Conservation (phyloP, 2,329 filamentous ascomycete species). For the Colletotrichum eremochloae region DNA sequence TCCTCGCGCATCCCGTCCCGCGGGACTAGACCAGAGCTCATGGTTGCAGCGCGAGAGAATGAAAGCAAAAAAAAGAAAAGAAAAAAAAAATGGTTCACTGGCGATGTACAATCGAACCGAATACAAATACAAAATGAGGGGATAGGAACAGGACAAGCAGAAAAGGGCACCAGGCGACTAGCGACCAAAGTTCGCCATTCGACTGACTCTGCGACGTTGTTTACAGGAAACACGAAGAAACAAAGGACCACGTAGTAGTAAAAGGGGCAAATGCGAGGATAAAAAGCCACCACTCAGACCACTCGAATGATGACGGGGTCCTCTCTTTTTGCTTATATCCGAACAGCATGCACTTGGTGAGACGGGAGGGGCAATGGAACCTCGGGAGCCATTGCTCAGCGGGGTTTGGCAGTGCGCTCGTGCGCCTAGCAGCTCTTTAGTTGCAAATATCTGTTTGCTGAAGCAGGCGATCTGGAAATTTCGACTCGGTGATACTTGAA, state of each 20-base stretch:
- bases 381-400: neutral
- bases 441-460: neutral
- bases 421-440: constrained; percentile 9
- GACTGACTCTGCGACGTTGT: constrained; percentile 25
- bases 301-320: constrained; percentile 17
- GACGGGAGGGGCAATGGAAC: constrained; percentile 17
- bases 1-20: constrained; percentile 37
- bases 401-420: neutral
- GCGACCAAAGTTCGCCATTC: constrained; percentile 25
- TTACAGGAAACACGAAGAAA: constrained; percentile 17
- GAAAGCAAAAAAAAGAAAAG: neutral
- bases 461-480: constrained; percentile 2
- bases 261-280: constrained; percentile 31
- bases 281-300: constrained; percentile 25
- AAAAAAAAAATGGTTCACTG: neutral
- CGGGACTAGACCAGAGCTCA: constrained; percentile 37
- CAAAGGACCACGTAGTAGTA: constrained; percentile 28
- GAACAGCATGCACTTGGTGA: constrained; percentile 18
- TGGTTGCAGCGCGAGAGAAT: constrained; percentile 10
- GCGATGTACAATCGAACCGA: constrained; percentile 21
- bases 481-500: constrained; percentile 5
- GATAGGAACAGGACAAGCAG: constrained; percentile 15
- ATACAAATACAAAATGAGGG: constrained; percentile 2
- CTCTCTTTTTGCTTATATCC: constrained; percentile 34
- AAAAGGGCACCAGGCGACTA: constrained; percentile 9